Evolutionary conservation across 139 green algal genomes (phyloP).

Genomic region (Volvox africanus): DNA sequence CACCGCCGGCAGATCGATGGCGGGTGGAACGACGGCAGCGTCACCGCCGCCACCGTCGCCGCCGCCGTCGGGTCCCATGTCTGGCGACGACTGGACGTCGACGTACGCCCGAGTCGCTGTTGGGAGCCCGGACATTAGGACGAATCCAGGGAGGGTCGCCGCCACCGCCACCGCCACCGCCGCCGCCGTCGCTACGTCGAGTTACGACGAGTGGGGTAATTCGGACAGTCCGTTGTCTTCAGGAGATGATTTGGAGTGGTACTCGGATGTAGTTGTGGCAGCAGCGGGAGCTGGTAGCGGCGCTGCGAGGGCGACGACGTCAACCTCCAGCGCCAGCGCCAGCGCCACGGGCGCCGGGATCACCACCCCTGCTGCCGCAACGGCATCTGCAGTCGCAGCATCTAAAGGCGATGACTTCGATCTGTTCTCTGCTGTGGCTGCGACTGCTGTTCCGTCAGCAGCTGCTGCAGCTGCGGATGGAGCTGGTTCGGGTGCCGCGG

Average conservation of each 20-base stretch:
- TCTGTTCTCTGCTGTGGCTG: not conserved
- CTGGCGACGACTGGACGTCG: slow-evolving; percentile 22
- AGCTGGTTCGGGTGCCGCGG: not conserved
- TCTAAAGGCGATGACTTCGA: slow-evolving; percentile 1
- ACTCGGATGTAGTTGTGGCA: not conserved
- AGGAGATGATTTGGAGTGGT: slow-evolving; percentile 28
- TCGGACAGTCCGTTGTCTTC: not conserved
- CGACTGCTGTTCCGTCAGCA: not conserved
- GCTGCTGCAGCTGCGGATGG: not conserved
- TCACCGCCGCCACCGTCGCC: not conserved
- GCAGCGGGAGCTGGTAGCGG: not conserved
- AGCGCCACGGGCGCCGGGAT: not conserved
- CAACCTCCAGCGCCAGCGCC: not conserved
- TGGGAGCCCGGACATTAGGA: too few relatives aligned
- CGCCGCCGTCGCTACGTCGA: not conserved
- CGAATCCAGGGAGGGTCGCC: too few relatives aligned
- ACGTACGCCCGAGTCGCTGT: not conserved
- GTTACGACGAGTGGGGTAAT: not conserved
- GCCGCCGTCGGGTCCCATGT: not conserved
- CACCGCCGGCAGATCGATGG: not conserved
- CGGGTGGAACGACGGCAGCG: too few relatives aligned
- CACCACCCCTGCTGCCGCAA: not conserved
- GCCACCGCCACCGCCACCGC: not conserved
- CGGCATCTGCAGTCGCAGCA: not conserved
- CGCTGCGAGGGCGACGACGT: not conserved